Percentiles rank a stretch among this genome's conserved stretches.
phyloP scores from a whole-genome alignment of 2,329 filamentous ascomycete species.

The Sporothrix variecibatus region DNA sequence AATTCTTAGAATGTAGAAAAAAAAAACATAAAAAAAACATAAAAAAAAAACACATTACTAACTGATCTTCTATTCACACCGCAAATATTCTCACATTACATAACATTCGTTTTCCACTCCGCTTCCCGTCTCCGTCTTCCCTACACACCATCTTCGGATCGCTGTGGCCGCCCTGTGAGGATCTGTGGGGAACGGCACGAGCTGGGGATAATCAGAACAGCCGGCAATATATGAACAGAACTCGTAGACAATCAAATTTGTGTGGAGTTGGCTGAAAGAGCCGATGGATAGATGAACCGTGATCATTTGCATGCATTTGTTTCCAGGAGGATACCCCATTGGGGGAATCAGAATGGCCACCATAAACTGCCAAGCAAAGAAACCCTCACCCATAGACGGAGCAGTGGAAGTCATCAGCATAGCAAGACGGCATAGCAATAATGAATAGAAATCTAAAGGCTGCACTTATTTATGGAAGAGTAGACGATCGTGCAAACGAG shows the following conservation, averaged over 20 bases:
- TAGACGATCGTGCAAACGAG: too few relatives aligned
- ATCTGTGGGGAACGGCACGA: not conserved
- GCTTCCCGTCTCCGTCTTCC: not conserved
- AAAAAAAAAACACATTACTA: not conserved
- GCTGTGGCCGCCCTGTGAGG: not conserved
- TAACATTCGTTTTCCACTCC: not conserved
- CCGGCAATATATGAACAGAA: not conserved
- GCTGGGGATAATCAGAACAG: not conserved
- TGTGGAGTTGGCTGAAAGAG: constrained; percentile 5
- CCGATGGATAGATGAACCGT: not conserved
- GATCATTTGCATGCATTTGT: not conserved
- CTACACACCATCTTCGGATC: constrained; percentile 39
- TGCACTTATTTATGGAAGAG: too few relatives aligned
- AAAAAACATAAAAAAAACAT: not conserved
- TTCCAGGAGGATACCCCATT: not conserved
- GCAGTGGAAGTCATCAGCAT: not conserved
- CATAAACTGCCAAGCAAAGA: not conserved
- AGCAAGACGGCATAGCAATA: not conserved
- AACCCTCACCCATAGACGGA: not conserved
- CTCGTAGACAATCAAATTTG: not conserved
- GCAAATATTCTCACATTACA: not conserved
- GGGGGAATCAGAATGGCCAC: not conserved
- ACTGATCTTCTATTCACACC: not conserved
- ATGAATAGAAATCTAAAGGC: not conserved
- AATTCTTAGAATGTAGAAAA: too few relatives aligned